Conservation (phyloP, 768 basidiomycete genomes). For the Naganishia randhawae region DNA sequence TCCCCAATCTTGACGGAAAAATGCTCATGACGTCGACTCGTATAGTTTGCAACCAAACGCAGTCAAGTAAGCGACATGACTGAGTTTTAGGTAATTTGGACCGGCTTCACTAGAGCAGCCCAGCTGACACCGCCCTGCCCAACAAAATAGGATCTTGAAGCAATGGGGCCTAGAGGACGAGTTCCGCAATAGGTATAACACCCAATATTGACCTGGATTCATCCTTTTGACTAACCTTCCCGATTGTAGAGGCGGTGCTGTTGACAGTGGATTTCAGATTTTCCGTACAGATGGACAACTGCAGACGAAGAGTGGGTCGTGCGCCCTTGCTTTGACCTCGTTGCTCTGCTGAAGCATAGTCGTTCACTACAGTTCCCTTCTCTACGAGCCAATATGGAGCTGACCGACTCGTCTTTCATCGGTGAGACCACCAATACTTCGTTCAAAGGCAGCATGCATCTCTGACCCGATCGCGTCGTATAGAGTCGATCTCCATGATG, state of each 20-base stretch:
- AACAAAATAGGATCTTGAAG: neutral
- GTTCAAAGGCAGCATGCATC: too few species aligned
- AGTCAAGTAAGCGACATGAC: neutral
- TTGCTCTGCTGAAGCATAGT: neutral
- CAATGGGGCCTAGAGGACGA: neutral
- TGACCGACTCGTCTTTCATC: neutral
- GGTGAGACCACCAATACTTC: neutral
- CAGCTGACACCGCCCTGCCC: neutral
- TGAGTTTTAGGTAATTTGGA: neutral
- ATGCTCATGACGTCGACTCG: neutral
- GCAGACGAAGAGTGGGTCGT: neutral
- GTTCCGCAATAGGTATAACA: neutral
- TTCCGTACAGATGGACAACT: neutral
- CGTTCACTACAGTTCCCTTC: neutral
- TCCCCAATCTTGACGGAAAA: neutral
- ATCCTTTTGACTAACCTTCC: neutral
- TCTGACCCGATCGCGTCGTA: too few species aligned
- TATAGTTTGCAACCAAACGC: neutral
- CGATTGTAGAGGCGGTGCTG: neutral
- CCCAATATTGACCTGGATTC: neutral
- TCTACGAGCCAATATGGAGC: neutral
- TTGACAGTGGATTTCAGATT: neutral
- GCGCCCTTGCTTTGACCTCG: neutral
- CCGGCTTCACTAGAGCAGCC: neutral
- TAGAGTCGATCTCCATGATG: slow-evolving; percentile 21